phyloP scores from a whole-genome alignment of 305 asterid species.

The Plantago rigida region DNA sequence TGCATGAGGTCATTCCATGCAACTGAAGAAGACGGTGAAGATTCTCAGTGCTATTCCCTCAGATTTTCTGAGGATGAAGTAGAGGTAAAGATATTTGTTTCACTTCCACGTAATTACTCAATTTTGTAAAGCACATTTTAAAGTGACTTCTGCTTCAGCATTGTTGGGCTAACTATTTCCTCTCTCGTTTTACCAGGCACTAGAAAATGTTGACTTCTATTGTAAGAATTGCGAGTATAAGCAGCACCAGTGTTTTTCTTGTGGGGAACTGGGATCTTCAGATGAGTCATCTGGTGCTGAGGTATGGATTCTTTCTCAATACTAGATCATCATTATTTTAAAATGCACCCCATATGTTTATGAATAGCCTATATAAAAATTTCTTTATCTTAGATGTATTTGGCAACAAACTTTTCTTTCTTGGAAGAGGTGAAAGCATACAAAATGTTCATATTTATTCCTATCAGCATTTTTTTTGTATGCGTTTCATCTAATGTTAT shows the following conservation, averaged over 20 bases:
- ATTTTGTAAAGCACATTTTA: slow-evolving; percentile 5
- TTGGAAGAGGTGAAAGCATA: background rate
- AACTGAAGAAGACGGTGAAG: slow-evolving; percentile 47
- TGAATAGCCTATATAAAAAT: slow-evolving; percentile 3
- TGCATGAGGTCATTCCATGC: slow-evolving; percentile 89
- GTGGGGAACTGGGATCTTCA: slow-evolving; percentile 82
- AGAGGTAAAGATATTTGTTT: slow-evolving; percentile 35
- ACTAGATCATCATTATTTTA: slow-evolving; percentile 13
- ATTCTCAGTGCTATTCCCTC: slow-evolving; percentile 55
- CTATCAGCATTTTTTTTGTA: background rate
- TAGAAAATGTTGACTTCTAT: slow-evolving; percentile 32
- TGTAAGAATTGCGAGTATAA: slow-evolving; percentile 71
- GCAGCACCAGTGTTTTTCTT: slow-evolving; percentile 72
- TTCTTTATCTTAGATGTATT: slow-evolving; percentile 1
- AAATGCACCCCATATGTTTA: slow-evolving; percentile 4
- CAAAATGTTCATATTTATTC: too few relatives aligned
- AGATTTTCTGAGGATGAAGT: slow-evolving; percentile 42
- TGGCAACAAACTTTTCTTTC: background rate
- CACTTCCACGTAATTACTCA: background rate
- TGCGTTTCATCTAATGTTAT: slow-evolving; percentile 4
- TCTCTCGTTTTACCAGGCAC: slow-evolving; percentile 30
- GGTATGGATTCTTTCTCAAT: slow-evolving; percentile 36
- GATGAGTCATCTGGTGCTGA: slow-evolving; percentile 66
- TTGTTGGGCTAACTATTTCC: slow-evolving; percentile 15
- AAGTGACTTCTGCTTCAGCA: slow-evolving; percentile 15